phyloP scores from a whole-genome alignment of 164 flowering plant species.

The Malania oleifera region DNA sequence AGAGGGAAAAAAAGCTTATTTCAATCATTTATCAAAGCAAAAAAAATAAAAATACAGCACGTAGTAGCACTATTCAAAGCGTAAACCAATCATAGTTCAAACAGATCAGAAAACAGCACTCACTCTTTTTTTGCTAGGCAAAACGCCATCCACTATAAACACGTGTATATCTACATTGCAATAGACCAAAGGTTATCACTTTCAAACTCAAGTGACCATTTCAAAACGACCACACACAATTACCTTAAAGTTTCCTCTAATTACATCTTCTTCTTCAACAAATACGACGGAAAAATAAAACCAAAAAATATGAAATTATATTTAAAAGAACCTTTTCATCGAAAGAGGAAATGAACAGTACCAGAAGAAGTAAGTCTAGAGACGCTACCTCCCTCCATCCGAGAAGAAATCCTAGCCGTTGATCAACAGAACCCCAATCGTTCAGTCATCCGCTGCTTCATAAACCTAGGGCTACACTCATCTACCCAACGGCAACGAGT shows the following conservation, averaged over 20 bases:
- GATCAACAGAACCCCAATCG: constrained; percentile 43
- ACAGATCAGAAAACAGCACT: background rate
- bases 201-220: background rate
- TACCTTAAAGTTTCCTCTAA: background rate
- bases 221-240: background rate
- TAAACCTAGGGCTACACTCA: constrained; percentile 24
- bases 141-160: background rate
- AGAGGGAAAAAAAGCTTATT: no score
- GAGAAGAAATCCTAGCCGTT: constrained; percentile 63
- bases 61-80: background rate
- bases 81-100: no score
- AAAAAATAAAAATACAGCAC: background rate
- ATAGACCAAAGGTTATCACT: constrained; percentile 1
- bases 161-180: background rate
- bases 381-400: constrained; percentile 98
- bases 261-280: background rate
- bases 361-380: constrained; percentile 55
- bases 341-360: constrained; percentile 38
- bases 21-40: no score
- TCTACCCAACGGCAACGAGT: constrained; percentile 10
- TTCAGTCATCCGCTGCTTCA: constrained; percentile 41
- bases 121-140: background rate
- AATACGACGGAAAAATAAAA: background rate
- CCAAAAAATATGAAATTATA: no score
- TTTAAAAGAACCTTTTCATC: constrained; percentile 6